These are phyloP conservation scores for Fusarium sacchari DNA, from an alignment of 2,329 filamentous ascomycete species.

Conservation along the genomic window DNA sequence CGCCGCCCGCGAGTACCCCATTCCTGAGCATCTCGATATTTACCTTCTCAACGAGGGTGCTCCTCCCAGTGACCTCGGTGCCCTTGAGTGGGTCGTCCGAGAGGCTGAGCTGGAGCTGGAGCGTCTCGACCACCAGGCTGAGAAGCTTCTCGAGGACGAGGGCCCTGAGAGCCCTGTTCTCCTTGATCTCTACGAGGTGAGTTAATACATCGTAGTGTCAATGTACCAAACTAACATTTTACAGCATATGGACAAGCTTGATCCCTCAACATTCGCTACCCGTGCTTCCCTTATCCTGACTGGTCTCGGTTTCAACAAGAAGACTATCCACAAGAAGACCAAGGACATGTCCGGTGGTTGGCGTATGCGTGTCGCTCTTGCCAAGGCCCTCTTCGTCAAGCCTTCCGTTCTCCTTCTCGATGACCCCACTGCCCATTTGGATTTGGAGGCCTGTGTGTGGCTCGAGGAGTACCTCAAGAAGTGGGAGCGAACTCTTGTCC, in stretches of 20 bases:
- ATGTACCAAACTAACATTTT: conserved; percentile 29
- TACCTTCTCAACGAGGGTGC: conserved; percentile 98
- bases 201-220: conserved; percentile 45
- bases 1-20: conserved; percentile 90
- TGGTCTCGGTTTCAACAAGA: conserved; percentile 99
- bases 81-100: conserved; percentile 95
- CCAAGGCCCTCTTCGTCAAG: conserved; percentile 98
- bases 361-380: conserved; percentile 99
- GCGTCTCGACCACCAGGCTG: conserved; percentile 86
- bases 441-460: conserved; percentile 99
- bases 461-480: conserved; percentile 99
- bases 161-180: conserved; percentile 91
- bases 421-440: conserved; percentile 98
- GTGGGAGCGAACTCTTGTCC: conserved; percentile 96
- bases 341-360: conserved; percentile 99
- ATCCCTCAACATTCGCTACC: conserved; percentile 95
- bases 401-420: conserved; percentile 95
- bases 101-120: conserved; percentile 95
- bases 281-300: conserved; percentile 96
- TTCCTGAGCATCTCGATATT: conserved; percentile 96
- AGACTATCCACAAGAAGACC: conserved; percentile 98
- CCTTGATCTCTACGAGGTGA: conserved; percentile 94
- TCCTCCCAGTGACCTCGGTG: conserved; percentile 86
- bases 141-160: conserved; percentile 89
- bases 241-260: conserved; percentile 98